Evolutionary conservation across 768 basidiomycete genomes (phyloP).

Genomic region (Tephrocybe sp.): DNA sequence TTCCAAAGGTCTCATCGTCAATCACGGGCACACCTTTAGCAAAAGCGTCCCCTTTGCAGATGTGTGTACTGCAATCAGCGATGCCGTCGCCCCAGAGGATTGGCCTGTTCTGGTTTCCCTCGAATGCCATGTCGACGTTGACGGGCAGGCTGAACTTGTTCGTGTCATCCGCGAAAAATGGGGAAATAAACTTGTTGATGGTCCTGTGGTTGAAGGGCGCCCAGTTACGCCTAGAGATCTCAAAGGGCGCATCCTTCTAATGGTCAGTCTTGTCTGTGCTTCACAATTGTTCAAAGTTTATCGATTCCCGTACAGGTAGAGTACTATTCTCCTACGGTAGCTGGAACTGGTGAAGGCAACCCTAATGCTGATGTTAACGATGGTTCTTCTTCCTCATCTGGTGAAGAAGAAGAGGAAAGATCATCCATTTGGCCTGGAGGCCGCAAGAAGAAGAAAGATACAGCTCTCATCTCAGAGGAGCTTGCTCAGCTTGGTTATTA

Average conservation of each 20-base stretch:
- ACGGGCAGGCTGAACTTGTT: constrained; percentile 52
- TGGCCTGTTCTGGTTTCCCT: constrained; percentile 62
- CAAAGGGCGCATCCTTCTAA: constrained; percentile 52
- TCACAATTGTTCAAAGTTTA: neutral
- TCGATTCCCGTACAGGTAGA: constrained; percentile 39
- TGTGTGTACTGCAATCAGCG: constrained; percentile 52
- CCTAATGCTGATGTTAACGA: constrained; percentile 19
- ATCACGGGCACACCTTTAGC: constrained; percentile 59
- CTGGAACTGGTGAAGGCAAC: constrained; percentile 21
- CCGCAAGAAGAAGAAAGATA: constrained; percentile 17
- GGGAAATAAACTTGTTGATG: constrained; percentile 48
- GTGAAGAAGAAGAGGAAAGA: constrained; percentile 20
- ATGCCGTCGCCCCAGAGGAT: constrained; percentile 34
- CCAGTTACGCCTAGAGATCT: constrained; percentile 43
- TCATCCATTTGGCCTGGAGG: constrained; percentile 14
- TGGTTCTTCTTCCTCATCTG: constrained; percentile 24
- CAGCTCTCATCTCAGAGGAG: constrained; percentile 40
- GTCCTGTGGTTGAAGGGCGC: constrained; percentile 31
- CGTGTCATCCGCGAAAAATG: constrained; percentile 46
- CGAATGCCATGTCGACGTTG: constrained; percentile 57
- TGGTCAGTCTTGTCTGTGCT: constrained; percentile 33
- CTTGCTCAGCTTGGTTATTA: constrained; percentile 59
- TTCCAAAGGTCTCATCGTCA: constrained; percentile 50
- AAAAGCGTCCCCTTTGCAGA: constrained; percentile 46
- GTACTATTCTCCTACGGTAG: constrained; percentile 40